Percentiles rank a stretch among this genome's conserved stretches.
These are phyloP conservation scores for Monilinia fructigena DNA, from an alignment of 2,329 filamentous ascomycete genomes.

Conservation along the genomic window DNA sequence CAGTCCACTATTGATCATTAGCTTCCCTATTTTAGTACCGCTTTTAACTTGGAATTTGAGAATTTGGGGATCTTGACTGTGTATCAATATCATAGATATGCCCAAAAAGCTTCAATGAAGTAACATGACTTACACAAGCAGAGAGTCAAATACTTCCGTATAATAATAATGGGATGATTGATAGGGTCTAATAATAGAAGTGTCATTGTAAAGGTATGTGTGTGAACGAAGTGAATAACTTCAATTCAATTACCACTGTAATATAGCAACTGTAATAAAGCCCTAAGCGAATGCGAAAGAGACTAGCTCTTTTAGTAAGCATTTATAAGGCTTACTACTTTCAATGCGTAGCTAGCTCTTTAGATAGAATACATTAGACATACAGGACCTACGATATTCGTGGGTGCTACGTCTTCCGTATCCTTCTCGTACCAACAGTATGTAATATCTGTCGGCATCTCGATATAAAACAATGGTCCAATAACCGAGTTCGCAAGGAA, in stretches of 20 bases:
- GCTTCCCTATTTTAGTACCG: not conserved
- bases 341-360: no score
- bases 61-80: not conserved
- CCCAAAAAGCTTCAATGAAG: not conserved
- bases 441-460: conserved; percentile 26
- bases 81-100: not conserved
- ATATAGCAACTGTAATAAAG: no score
- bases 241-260: no score
- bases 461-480: conserved; percentile 30
- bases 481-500: conserved; percentile 33
- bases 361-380: no score
- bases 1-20: conserved; percentile 25
- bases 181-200: not conserved
- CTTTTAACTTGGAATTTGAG: not conserved
- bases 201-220: not conserved
- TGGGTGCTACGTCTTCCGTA: no score
- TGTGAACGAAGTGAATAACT: no score
- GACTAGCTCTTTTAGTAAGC: no score
- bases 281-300: no score
- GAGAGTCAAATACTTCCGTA: not conserved
- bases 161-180: no score
- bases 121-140: conserved; percentile 11
- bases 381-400: no score
- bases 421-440: no score
- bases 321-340: no score